phyloP scores from a whole-genome alignment of 495 filamentous ascomycete species.

The Penicillium silybi region DNA sequence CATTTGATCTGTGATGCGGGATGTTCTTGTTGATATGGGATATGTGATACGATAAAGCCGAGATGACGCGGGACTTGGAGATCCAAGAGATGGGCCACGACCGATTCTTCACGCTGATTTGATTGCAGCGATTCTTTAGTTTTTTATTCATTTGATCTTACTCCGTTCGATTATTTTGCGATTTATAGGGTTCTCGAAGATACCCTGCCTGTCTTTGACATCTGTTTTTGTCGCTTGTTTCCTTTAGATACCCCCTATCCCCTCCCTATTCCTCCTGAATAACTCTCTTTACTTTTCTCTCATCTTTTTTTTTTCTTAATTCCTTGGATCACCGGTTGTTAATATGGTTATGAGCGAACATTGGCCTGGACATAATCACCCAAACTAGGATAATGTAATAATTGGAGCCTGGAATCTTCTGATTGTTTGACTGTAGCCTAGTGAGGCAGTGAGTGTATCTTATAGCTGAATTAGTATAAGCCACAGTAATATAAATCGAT shows the following conservation, averaged over 20 bases:
- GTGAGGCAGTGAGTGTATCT: not conserved
- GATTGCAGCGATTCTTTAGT: not conserved
- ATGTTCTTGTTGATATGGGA: conserved; percentile 13
- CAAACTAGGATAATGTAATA: conserved; percentile 2
- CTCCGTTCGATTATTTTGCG: conserved; percentile 3
- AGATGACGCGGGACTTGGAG: conserved; percentile 14
- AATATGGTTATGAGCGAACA: conserved; percentile 1
- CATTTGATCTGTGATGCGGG: conserved; percentile 19
- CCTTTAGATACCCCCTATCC: conserved; percentile 17
- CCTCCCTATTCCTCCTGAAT: conserved; percentile 2
- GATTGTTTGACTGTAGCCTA: not conserved
- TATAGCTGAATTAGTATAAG: not conserved
- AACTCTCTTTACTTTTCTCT: not conserved
- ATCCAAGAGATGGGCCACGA: conserved; percentile 2
- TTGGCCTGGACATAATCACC: not conserved
- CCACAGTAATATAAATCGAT: not conserved
- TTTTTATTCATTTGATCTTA: not conserved
- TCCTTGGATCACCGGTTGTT: not conserved
- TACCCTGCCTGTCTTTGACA: conserved; percentile 1
- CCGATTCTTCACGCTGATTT: conserved; percentile 3
- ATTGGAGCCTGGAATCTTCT: not conserved
- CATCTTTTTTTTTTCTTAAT: not conserved
- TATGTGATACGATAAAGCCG: conserved; percentile 24
- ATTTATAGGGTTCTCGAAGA: not conserved
- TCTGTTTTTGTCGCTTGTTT: conserved; percentile 3